Conservation (phyloP, 2,329 filamentous ascomycete genomes). For the Acrocalymma vagum region DNA sequence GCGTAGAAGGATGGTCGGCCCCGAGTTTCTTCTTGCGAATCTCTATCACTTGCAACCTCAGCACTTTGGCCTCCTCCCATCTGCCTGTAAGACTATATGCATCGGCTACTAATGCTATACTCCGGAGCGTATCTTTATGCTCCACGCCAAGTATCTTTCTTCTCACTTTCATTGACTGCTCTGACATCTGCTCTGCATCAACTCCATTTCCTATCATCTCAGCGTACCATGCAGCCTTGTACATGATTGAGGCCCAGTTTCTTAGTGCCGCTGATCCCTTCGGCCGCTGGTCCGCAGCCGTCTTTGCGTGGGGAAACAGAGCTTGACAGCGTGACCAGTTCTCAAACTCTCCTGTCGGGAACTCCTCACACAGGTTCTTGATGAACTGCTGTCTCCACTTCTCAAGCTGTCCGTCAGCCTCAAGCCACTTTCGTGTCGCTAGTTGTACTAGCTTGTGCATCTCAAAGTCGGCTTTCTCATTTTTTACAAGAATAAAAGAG, state of each 20-base stretch:
- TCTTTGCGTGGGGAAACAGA: conserved; percentile 10
- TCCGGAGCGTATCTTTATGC: not conserved
- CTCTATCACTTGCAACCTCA: not conserved
- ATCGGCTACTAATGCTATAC: too few species aligned
- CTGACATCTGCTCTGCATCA: not conserved
- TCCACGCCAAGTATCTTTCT: not conserved
- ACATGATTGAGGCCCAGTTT: conserved; percentile 9
- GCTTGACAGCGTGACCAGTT: conserved; percentile 6
- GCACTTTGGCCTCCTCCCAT: not conserved
- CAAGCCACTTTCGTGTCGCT: conserved; percentile 3
- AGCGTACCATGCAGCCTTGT: conserved; percentile 11
- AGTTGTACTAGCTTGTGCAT: conserved; percentile 15
- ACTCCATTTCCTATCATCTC: conserved; percentile 2
- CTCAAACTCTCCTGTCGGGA: conserved; percentile 8
- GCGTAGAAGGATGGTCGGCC: not conserved
- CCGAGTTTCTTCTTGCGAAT: not conserved
- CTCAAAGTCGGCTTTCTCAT: conserved; percentile 1
- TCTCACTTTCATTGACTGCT: not conserved
- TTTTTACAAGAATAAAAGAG: conserved; percentile 8
- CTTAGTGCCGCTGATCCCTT: conserved; percentile 1
- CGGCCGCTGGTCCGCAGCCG: conserved; percentile 1
- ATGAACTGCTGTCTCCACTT: conserved; percentile 7
- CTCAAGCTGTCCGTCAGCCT: conserved; percentile 4
- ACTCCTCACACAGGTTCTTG: conserved; percentile 3
- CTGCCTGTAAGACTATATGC: conserved; percentile 7